Percentiles rank a stretch among this genome's conserved stretches.
phyloP scores from a whole-genome alignment of 495 filamentous ascomycete species.

The Podospora appendiculata region DNA sequence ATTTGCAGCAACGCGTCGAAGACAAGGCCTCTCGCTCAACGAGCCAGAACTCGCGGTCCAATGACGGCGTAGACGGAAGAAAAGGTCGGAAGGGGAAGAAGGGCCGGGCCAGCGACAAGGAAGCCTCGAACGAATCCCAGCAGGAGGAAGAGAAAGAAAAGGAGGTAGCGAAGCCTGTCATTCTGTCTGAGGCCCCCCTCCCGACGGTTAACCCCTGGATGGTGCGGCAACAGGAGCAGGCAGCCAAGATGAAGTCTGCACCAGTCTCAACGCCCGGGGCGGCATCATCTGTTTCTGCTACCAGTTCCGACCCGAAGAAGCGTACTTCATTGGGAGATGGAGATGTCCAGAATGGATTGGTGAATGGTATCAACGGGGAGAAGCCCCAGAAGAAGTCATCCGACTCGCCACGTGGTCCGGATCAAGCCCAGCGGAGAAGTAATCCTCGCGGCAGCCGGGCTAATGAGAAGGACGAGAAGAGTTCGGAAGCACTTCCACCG shows the following conservation, averaged over 20 bases:
- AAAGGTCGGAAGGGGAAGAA: conserved; percentile 43
- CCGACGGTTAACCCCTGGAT: conserved; percentile 84
- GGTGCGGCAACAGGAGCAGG: conserved; percentile 59
- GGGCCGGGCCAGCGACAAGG: conserved; percentile 35
- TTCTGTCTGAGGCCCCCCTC: conserved; percentile 68
- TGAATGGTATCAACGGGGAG: conserved; percentile 19
- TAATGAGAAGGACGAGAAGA: conserved; percentile 43
- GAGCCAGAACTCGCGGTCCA: conserved; percentile 28
- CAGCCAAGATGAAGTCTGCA: conserved; percentile 52
- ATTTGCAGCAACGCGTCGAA: conserved; percentile 9
- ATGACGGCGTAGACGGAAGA: conserved; percentile 31
- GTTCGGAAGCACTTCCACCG: conserved; percentile 36
- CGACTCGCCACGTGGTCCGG: conserved; percentile 41
- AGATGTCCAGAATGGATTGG: conserved; percentile 1
- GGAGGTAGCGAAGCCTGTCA: conserved; percentile 46
- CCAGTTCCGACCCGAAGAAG: conserved; percentile 12
- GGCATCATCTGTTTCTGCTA: conserved; percentile 4
- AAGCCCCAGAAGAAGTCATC: conserved; percentile 45
- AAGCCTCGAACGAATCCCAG: conserved; percentile 30
- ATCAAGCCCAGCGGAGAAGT: conserved; percentile 31
- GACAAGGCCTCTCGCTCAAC: conserved; percentile 21
- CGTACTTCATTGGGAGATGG: conserved; percentile 12
- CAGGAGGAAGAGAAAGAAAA: conserved; percentile 41
- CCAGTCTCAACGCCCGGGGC: conserved; percentile 15
- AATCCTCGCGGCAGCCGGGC: conserved; percentile 39